Base-by-base conservation (phyloP, 1,284 basidiomycete species). In the Tilletia caries region DNA sequence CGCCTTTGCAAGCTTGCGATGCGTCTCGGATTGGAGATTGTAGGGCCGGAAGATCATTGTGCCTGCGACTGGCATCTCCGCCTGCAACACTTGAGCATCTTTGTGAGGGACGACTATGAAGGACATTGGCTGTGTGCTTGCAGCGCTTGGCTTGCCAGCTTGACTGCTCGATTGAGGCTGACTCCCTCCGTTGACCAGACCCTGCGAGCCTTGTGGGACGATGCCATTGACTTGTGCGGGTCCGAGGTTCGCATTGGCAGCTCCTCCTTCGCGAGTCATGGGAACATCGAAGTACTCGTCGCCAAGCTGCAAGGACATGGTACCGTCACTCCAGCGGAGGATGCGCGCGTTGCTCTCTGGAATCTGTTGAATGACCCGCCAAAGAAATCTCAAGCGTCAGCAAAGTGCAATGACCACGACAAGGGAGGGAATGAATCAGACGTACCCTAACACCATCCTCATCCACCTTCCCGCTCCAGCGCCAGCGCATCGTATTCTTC, bases 61-160 rank as follows among this genome's bases (percentile, higher is more conserved):
- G 37, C 92, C 93, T 1, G 91, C 90, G 71, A 95, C 87, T 71
- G 91, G 86, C 0, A 90, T 89, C 83, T 95, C 92, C 27, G 91
- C 88, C 83, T 95, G 92, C 48, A 94, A 86, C 25, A 95, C 88
- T 73, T 91, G 89, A 5, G 91, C 91, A 65, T 91, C 89, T 77
- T 91, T 90, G 85, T 95, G 92, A 76, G 94, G 92, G 13, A 92
- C 91, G 71, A 93, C 91, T 71, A 95, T 89, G 84, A 95, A 95
- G 8, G 92, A 81, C 6, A 41, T 41, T 41, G 37, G 37, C 83
- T 71, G 32, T n/a, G 27, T 18, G 27, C 15, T 29, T 60, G 27
- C 20, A 15, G 23, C 64, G 64, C 37, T 18, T 15, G 32, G 12
- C 25, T 48, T 34, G n/a, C 15, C 37, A 32, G 12, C 29, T 37